Evolutionary conservation across 306 rosid species (phyloP).

Genomic region (Hippophae rhamnoides): DNA sequence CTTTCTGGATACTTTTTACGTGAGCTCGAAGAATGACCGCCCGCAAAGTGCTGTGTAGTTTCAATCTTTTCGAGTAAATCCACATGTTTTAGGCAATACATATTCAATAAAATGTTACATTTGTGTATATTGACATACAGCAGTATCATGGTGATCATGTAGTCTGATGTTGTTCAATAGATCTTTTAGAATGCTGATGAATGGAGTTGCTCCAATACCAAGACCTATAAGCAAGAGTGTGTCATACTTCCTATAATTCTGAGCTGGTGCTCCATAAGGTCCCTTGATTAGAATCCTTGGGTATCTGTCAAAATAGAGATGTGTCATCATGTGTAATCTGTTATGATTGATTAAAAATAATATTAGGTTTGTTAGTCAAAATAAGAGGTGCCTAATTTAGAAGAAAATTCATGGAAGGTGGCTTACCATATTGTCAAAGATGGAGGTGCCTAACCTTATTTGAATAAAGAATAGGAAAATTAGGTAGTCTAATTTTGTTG

Average conservation of each 20-base stretch:
- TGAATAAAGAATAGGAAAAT: too few relatives aligned
- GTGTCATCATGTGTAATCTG: background rate
- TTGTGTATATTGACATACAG: conserved; percentile 28
- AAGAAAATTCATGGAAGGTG: too few relatives aligned
- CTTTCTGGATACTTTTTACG: conserved; percentile 43
- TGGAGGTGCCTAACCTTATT: too few relatives aligned
- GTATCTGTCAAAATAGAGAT: conserved; percentile 28
- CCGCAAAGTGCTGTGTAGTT: background rate
- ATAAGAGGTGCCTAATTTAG: too few relatives aligned
- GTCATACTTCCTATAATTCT: conserved; percentile 61
- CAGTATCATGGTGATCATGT: background rate
- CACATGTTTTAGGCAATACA: background rate
- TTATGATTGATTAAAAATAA: too few relatives aligned
- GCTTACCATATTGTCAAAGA: too few relatives aligned
- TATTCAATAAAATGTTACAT: background rate
- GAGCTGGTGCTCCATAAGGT: conserved; percentile 96
- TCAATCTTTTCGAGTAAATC: background rate
- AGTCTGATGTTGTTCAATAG: conserved; percentile 45
- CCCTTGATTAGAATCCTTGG: conserved; percentile 79
- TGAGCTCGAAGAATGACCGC: conserved; percentile 6
- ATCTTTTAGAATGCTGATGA: conserved; percentile 84
- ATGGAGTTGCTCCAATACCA: conserved; percentile 94
- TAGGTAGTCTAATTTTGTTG: too few relatives aligned
- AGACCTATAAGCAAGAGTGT: conserved; percentile 77
- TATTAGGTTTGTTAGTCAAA: too few relatives aligned